Conservation (phyloP, 1,284 basidiomycete species). For the Apiotrichum montevideense region DNA sequence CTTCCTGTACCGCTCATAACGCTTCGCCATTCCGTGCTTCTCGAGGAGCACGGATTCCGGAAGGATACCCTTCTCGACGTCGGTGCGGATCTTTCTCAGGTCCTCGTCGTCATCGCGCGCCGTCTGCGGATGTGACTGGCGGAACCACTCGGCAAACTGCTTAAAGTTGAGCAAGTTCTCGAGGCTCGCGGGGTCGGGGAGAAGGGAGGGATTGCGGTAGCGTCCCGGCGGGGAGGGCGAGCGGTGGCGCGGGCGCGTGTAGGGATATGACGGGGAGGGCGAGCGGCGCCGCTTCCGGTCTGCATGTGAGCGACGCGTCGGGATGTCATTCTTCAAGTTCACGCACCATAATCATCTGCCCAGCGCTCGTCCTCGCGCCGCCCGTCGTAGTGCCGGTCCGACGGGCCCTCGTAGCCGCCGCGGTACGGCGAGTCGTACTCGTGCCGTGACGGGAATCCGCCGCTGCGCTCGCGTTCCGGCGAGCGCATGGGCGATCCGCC, state of each 20-base stretch:
- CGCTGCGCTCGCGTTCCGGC: slow-evolving; percentile 6
- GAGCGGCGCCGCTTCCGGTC: slow-evolving; percentile 74
- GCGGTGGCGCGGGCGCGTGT: slow-evolving; percentile 26
- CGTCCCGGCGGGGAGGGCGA: slow-evolving; percentile 30
- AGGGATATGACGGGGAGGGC: slow-evolving; percentile 66
- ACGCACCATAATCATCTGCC: slow-evolving; percentile 37
- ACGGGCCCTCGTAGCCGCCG: not conserved
- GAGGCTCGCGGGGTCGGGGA: slow-evolving; percentile 66
- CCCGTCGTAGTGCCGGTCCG: slow-evolving; percentile 5
- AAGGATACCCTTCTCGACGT: slow-evolving; percentile 19
- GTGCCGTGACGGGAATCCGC: slow-evolving; percentile 1
- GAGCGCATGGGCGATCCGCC: slow-evolving; percentile 4
- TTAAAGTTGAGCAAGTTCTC: slow-evolving; percentile 75
- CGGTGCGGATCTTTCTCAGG: slow-evolving; percentile 23
- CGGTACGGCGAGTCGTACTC: slow-evolving; percentile 1
- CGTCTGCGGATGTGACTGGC: slow-evolving; percentile 68
- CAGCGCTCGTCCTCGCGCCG: slow-evolving; percentile 23
- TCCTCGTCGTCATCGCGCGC: slow-evolving; percentile 47
- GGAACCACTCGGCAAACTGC: slow-evolving; percentile 86
- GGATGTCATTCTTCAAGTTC: not conserved
- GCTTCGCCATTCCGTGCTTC: slow-evolving; percentile 54
- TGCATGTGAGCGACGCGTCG: slow-evolving; percentile 3
- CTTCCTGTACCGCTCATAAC: slow-evolving; percentile 88
- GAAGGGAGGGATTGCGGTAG: not conserved
- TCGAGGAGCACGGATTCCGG: slow-evolving; percentile 54